Base-by-base conservation (phyloP, 768 basidiomycete genomes). In the Tylopilus intermedius region DNA sequence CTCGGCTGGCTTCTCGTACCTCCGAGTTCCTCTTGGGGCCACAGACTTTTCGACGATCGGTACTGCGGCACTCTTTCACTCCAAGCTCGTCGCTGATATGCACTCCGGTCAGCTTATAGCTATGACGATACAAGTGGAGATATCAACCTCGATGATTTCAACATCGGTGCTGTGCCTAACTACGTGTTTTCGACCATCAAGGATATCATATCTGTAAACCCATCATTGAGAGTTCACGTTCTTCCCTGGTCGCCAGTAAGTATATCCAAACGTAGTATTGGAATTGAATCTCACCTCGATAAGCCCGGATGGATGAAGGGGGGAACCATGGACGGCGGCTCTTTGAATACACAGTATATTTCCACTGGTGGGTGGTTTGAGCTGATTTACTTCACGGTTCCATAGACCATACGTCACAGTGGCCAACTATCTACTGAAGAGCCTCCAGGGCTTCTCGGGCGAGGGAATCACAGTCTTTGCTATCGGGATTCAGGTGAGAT, bases 281-380 rank as follows among this genome's bases (percentile, higher is more conserved):
- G 2, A 22, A 32, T n/a, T 24, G 5, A 8, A 53, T 24, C 41
- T 56, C 47, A 54, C 14, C 4, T 1, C 32, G 22, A 42, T 38
- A 51, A 88, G 86, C 88, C 88, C 9, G 84, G 72, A 4, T 90
- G 88, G 88, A 88, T 88, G 86, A 90, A 90, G 67, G 72, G 70
- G 45, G 80, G 76, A 51, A 78, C 79, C 0, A 87, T 88, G 83
- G 74, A 80, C 26, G 87, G 87, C 1, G 86, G 86, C 30, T 78
- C 76, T 11, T 64, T 89, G 47, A 59, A 74, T 27, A 75, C 79
- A 0, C 68, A 72, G 42, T 81, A 80, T 51, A 67, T 77, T 37
- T 64, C 63, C 38, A 63, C 69, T 0, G 83, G 82, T 86, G 55
- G 54, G 81, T 69, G 8, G 22, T 8, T 37, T n/a, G 27, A 39